Percentiles rank a stretch among this genome's conserved stretches.
Evolutionary conservation across 1,139 yeast genomes (phyloP).

Genomic region (Candida tunisiensis): DNA sequence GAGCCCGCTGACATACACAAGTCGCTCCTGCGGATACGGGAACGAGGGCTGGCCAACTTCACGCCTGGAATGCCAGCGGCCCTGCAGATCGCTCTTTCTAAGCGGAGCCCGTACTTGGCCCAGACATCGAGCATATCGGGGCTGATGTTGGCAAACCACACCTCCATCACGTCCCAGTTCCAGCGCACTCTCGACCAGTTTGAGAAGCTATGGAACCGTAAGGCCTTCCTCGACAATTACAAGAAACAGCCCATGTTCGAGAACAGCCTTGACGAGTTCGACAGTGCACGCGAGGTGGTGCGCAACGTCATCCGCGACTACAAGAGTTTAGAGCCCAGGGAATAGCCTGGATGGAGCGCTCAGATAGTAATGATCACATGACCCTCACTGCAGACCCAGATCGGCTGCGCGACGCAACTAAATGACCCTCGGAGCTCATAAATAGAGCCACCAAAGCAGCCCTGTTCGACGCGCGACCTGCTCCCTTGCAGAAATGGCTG

Average conservation of each 20-base stretch:
- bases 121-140: slow-evolving; percentile 30
- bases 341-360: no score
- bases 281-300: slow-evolving; percentile 62
- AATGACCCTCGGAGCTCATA: no score
- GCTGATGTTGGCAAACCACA: slow-evolving; percentile 61
- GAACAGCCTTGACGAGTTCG: slow-evolving; percentile 61
- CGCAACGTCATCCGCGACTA: slow-evolving; percentile 60
- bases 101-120: slow-evolving; percentile 46
- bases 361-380: no score
- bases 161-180: slow-evolving; percentile 52
- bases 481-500: no score
- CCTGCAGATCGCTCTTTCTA: slow-evolving; percentile 63
- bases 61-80: slow-evolving; percentile 82
- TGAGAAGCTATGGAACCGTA: slow-evolving; percentile 61
- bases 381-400: no score
- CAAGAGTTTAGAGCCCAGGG: slow-evolving; percentile 26
- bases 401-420: no score
- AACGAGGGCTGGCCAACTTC: slow-evolving; percentile 45
- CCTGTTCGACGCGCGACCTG: no score
- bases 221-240: slow-evolving; percentile 77
- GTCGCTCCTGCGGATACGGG: slow-evolving; percentile 63
- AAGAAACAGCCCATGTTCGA: slow-evolving; percentile 35
- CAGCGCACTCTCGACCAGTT: slow-evolving; percentile 57
- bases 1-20: slow-evolving; percentile 68
- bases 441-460: no score